Evolutionary conservation across 2,329 filamentous ascomycete genomes (phyloP).

Genomic region (Ceratocystis destructans): DNA sequence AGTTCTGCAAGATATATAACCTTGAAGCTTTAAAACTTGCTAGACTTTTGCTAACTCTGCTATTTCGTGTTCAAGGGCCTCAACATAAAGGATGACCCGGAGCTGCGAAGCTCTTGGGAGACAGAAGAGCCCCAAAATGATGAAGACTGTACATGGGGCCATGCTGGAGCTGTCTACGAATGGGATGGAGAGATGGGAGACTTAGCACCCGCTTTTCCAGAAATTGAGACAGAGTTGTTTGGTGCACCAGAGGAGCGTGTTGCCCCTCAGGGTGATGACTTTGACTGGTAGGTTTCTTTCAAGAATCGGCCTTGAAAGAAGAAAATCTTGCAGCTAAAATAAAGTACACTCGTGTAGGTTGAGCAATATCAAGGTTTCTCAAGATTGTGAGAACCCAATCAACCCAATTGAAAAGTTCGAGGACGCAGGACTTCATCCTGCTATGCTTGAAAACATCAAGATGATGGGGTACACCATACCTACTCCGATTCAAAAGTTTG

Average conservation of each 20-base stretch:
- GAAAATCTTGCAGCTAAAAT: neutral
- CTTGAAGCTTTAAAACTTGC: neutral
- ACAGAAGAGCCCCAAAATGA: neutral
- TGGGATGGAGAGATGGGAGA: constrained; percentile 82
- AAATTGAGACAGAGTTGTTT: constrained; percentile 67
- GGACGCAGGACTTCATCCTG: constrained; percentile 70
- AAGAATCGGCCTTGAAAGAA: constrained; percentile 21
- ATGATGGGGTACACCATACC: constrained; percentile 57
- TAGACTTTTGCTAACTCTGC: neutral
- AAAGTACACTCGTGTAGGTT: constrained; percentile 31
- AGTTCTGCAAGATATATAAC: neutral
- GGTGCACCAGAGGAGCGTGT: constrained; percentile 38
- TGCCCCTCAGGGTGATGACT: constrained; percentile 1
- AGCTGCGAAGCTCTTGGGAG: neutral
- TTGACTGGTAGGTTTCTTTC: constrained; percentile 17
- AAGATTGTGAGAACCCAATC: constrained; percentile 43
- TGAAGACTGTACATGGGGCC: constrained; percentile 1
- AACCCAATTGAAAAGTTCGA: constrained; percentile 46
- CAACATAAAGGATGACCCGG: neutral
- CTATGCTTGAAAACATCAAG: constrained; percentile 63
- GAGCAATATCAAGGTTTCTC: constrained; percentile 38
- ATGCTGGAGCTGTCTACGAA: constrained; percentile 45
- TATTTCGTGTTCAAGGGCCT: neutral
- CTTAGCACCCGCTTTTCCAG: constrained; percentile 55
- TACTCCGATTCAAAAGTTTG: constrained; percentile 79